Evolutionary conservation across 208 protist genomes (phyloP).

Genomic region (Plasmodiophora brassicae): DNA sequence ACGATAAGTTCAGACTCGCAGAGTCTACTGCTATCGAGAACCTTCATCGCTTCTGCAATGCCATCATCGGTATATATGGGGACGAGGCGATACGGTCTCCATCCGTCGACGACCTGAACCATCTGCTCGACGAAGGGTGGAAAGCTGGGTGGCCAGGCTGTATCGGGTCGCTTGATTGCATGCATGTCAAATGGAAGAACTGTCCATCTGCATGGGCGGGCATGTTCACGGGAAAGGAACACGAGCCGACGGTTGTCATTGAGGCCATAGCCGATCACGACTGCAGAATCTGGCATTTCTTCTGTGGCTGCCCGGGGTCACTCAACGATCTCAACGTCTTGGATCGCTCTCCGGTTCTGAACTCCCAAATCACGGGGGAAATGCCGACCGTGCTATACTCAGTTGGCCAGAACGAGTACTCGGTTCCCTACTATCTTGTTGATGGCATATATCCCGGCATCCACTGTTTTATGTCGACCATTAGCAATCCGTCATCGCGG

Average conservation of each 20-base stretch:
- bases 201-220: neutral
- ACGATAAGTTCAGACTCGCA: neutral
- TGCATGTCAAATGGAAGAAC: neutral
- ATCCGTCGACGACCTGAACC: neutral
- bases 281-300: neutral
- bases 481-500: neutral
- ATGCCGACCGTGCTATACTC: neutral
- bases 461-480: neutral
- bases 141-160: neutral
- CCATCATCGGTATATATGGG: neutral
- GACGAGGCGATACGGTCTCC: neutral
- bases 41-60: neutral
- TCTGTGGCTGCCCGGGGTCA: neutral
- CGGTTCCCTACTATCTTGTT: neutral
- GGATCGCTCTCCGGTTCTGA: neutral
- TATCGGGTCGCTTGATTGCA: neutral
- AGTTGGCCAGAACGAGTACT: neutral
- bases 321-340: constrained; percentile 29
- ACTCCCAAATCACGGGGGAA: neutral
- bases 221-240: neutral
- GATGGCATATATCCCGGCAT: neutral
- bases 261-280: neutral
- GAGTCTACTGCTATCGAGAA: neutral
- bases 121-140: neutral
- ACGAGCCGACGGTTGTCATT: neutral